phyloP scores from a whole-genome alignment of 2,329 filamentous ascomycete genomes.

The Hypoxylon sp. region DNA sequence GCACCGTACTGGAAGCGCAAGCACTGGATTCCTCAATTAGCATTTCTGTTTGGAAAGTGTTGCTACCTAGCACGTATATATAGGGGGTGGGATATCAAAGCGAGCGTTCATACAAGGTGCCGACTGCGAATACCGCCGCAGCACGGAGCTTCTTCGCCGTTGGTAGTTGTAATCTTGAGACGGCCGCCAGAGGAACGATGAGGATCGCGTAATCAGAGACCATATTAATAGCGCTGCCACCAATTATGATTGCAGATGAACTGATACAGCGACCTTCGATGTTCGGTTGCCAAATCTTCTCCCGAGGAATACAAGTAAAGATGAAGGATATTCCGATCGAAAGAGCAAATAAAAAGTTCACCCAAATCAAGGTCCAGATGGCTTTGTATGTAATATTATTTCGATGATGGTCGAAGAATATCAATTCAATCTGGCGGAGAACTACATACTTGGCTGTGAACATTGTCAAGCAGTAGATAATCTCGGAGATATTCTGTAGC shows the following conservation, averaged over 20 bases:
- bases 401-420: constrained; percentile 31
- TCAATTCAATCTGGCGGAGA: constrained; percentile 37
- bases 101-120: constrained; percentile 39
- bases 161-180: constrained; percentile 43
- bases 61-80: not conserved
- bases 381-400: constrained; percentile 6
- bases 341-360: constrained; percentile 25
- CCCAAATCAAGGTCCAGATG: constrained; percentile 29
- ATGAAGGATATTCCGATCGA: constrained; percentile 23
- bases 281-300: constrained; percentile 37
- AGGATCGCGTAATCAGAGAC: constrained; percentile 46
- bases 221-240: constrained; percentile 39
- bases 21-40: constrained; percentile 18
- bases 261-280: constrained; percentile 40
- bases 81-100: not conserved
- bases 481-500: constrained; percentile 32
- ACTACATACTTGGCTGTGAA: constrained; percentile 39
- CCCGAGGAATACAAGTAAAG: constrained; percentile 36
- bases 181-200: constrained; percentile 36
- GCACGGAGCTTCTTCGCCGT: constrained; percentile 40
- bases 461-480: constrained; percentile 32
- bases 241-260: constrained; percentile 1
- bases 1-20: constrained; percentile 26
- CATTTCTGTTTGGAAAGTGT: not conserved
- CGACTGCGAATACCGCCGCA: constrained; percentile 44